Percentiles rank a stretch among this genome's conserved stretches.
phyloP scores from a whole-genome alignment of 2,329 filamentous ascomycete species.

The Penicillium capsulatum region DNA sequence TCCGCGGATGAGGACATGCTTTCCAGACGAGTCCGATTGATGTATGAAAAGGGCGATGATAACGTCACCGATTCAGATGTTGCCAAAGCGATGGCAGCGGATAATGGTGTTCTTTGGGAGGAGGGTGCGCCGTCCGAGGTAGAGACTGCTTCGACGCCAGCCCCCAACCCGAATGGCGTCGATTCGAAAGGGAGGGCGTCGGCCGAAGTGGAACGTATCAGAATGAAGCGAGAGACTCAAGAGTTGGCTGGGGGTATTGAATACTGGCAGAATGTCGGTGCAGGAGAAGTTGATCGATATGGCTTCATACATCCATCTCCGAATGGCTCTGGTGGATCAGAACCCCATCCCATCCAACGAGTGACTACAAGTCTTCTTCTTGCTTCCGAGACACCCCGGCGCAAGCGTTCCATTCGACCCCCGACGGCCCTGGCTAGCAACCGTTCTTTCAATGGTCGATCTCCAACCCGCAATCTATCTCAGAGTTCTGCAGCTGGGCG shows the following conservation, averaged over 20 bases:
- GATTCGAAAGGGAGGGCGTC: constrained; percentile 30
- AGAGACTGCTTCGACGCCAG: constrained; percentile 26
- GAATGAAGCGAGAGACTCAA: constrained; percentile 48
- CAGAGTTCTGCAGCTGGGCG: constrained; percentile 38
- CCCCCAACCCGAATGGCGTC: constrained; percentile 25
- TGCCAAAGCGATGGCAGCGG: constrained; percentile 33
- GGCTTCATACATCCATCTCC: constrained; percentile 54
- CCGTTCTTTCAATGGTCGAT: constrained; percentile 43
- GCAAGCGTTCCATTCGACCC: constrained; percentile 50
- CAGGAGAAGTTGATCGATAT: constrained; percentile 59
- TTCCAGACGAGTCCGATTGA: constrained; percentile 59
- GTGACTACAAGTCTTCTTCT: constrained; percentile 58
- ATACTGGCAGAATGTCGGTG: constrained; percentile 60
- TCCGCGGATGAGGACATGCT: constrained; percentile 62
- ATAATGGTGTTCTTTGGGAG: constrained; percentile 42
- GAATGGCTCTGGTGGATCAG: constrained; percentile 27
- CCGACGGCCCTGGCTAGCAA: constrained; percentile 46
- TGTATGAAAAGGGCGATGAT: constrained; percentile 61
- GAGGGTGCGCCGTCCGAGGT: constrained; percentile 30
- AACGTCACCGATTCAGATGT: constrained; percentile 45
- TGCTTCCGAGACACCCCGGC: constrained; percentile 53
- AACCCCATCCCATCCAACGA: constrained; percentile 49
- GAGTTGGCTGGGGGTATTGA: constrained; percentile 62
- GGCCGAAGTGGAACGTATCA: constrained; percentile 26
- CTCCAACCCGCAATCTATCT: constrained; percentile 39